These are phyloP conservation scores for Phytophthora meadii DNA, from an alignment of 352 stramenopile species.

Conservation along the genomic window DNA sequence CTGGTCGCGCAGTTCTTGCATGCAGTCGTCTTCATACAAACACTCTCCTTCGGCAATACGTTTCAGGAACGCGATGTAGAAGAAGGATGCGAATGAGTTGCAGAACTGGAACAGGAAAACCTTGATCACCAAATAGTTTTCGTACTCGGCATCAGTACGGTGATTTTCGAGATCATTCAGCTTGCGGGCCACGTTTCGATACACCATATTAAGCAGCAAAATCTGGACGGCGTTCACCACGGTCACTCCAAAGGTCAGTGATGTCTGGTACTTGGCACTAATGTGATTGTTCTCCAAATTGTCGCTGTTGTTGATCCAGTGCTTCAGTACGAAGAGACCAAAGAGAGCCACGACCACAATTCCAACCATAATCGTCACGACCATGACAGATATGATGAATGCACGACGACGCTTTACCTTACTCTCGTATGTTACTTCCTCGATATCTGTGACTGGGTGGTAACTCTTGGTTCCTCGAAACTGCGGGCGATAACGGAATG, in stretches of 20 bases:
- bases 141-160: conserved; percentile 88
- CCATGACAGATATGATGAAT: conserved; percentile 62
- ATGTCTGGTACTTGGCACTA: conserved; percentile 45
- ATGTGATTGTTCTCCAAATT: conserved; percentile 41
- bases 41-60: conserved; percentile 70
- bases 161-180: conserved; percentile 96
- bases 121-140: conserved; percentile 97
- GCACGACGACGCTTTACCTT: conserved; percentile 58
- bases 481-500: conserved; percentile 81
- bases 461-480: conserved; percentile 83
- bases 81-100: conserved; percentile 97
- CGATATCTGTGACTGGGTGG: conserved; percentile 68
- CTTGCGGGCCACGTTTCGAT: conserved; percentile 90
- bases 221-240: conserved; percentile 91
- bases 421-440: conserved; percentile 76
- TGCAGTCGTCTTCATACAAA: conserved; percentile 75
- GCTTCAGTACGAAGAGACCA: conserved; percentile 79
- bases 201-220: conserved; percentile 93
- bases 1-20: conserved; percentile 92
- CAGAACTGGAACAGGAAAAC: conserved; percentile 98
- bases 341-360: conserved; percentile 75
- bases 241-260: conserved; percentile 58
- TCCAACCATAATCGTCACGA: conserved; percentile 79
- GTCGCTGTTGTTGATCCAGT: conserved; percentile 67
- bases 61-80: conserved; percentile 94